Conservation (phyloP, 2,329 filamentous ascomycete genomes). For the Blumeria hordei region DNA sequence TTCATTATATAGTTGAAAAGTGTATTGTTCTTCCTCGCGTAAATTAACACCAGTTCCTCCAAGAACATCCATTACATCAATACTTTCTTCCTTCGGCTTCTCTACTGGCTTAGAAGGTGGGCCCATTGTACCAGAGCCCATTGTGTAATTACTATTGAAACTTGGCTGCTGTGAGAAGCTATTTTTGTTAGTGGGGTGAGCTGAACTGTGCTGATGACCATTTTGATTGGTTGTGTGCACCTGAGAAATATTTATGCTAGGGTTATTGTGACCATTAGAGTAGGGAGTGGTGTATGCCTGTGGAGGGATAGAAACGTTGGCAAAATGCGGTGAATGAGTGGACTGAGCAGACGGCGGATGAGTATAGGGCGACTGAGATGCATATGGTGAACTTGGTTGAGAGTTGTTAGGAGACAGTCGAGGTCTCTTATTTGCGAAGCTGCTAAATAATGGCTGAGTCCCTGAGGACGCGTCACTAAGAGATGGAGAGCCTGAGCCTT, state of each 20-base stretch:
- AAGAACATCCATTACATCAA: slow-evolving; percentile 65
- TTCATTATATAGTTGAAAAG: slow-evolving; percentile 40
- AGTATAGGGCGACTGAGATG: slow-evolving; percentile 23
- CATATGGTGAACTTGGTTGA: slow-evolving; percentile 38
- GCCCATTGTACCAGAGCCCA: slow-evolving; percentile 23
- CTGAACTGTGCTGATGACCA: background rate
- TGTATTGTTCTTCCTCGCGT: slow-evolving; percentile 61
- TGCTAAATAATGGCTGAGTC: slow-evolving; percentile 28
- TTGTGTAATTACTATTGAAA: slow-evolving; percentile 4
- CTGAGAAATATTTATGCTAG: slow-evolving; percentile 9
- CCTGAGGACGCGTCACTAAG: slow-evolving; percentile 37
- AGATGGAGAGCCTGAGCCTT: slow-evolving; percentile 34
- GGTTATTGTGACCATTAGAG: slow-evolving; percentile 12
- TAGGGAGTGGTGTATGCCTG: slow-evolving; percentile 15
- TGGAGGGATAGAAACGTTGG: slow-evolving; percentile 12
- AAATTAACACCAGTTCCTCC: slow-evolving; percentile 71
- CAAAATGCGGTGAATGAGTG: slow-evolving; percentile 12
- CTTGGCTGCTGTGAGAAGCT: slow-evolving; percentile 1
- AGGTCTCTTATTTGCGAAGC: slow-evolving; percentile 50
- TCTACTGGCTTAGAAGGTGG: slow-evolving; percentile 37
- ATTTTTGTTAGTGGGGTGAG: background rate
- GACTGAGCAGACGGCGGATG: background rate
- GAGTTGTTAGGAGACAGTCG: slow-evolving; percentile 46
- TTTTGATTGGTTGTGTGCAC: slow-evolving; percentile 10
- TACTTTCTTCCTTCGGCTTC: slow-evolving; percentile 27